Base-by-base conservation (phyloP, 345 rosid species). In the Bruguiera parviflora region DNA sequence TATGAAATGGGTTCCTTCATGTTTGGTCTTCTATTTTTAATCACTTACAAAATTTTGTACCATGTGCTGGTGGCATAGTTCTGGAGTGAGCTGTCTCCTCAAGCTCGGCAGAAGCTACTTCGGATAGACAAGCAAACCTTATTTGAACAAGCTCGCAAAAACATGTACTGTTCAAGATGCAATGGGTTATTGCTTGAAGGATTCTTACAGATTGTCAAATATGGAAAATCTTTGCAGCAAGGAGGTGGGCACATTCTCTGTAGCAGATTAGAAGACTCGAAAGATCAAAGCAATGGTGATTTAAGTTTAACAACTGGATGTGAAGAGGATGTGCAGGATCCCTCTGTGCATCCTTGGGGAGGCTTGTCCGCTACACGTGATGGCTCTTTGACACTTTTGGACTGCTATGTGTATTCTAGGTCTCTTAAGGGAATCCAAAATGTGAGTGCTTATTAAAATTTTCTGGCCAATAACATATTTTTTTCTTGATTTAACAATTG, bases 121-220 rank as follows among this genome's bases (percentile, higher is more conserved):
- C 81, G 83, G 84, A 82, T 92, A 71, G 96, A 95, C 71, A 95
- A 92, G 77, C 99, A 92, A 72, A 77, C 88, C 53, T 76, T 95
- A 35, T 85, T 92, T 74, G 97, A 92, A 87, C 96, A 90, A 82
- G 98, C 97, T 78, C 96, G 98, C 31, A 95, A 89, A 85, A 87
- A 88, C 80, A 88, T 92, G 98, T 95, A 87, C 62, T 95, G 99
- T 64, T 95, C 99, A 22, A 85, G 97, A 81, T 95, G 99, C 79
- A 86, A 87, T 69, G 97, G 99, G n/a, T 80, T 95, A 53, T 84
- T 95, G 33, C 96, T 88, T 0, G 96, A 95, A 76, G 92, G 88
- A 37, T 95, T 88, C 78, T 81, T 81, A 82, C 92, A 87, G 80
- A 90, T 95, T 85, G 89, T 88, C 73, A 80, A 84, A 75, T 75